A percentile compares a stretch with the other conserved stretches of the same genome.
Evolutionary conservation across 2,329 filamentous ascomycete species (phyloP).

Genomic region (Arthrobotrys musiformis): DNA sequence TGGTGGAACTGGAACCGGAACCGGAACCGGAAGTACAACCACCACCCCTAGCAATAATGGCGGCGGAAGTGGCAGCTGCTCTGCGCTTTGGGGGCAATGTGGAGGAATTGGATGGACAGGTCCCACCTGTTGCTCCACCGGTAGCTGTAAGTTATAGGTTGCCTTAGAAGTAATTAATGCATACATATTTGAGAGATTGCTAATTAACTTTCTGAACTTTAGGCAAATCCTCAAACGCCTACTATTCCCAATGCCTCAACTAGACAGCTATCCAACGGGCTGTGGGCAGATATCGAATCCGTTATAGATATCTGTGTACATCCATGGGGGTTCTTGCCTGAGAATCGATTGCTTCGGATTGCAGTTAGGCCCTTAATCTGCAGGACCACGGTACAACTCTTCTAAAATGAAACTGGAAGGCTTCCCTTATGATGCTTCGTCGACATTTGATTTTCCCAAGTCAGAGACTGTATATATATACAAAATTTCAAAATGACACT

Average conservation of each 20-base stretch:
- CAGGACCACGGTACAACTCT: too few species aligned
- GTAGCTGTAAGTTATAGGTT: slow-evolving; percentile 58
- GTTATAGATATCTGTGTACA: too few species aligned
- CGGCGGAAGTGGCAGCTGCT: slow-evolving; percentile 55
- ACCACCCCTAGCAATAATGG: background rate
- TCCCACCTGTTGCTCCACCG: slow-evolving; percentile 61
- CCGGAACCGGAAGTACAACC: background rate
- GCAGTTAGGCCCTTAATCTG: background rate
- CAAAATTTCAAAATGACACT: background rate
- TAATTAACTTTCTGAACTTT: background rate
- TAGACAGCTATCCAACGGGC: background rate
- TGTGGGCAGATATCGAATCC: too few species aligned
- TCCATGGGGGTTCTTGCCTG: background rate
- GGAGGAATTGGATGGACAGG: slow-evolving; percentile 61
- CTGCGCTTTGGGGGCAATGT: slow-evolving; percentile 61
- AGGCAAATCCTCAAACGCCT: slow-evolving; percentile 60
- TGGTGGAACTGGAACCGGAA: slow-evolving; percentile 11
- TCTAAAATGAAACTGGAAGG: too few species aligned
- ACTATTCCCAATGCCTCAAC: slow-evolving; percentile 58
- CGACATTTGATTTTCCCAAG: background rate
- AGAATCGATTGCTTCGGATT: background rate
- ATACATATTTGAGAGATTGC: background rate
- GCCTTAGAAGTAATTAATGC: too few species aligned
- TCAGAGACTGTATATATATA: background rate
- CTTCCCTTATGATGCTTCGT: too few species aligned